Percentiles rank a stretch among this genome's conserved stretches.
Conservation (phyloP, 208 protist species). For the Crithidia acanthocephali region DNA sequence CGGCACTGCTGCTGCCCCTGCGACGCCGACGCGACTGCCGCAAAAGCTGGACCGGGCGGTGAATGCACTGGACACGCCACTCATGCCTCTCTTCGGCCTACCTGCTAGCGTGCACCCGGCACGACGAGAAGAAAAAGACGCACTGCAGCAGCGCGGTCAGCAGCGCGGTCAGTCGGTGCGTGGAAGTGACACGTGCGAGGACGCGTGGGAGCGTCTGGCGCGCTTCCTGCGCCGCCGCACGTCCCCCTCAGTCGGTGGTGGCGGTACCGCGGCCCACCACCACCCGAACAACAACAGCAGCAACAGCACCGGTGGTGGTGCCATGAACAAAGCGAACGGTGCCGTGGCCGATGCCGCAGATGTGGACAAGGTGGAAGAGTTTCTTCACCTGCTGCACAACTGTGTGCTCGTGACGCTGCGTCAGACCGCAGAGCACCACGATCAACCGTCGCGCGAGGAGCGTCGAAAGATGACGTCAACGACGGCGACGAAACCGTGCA, state of each 20-base stretch:
- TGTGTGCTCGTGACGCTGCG: constrained; percentile 11
- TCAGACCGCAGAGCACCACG: neutral
- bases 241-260: neutral
- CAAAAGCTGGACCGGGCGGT: constrained; percentile 26
- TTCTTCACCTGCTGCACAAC: constrained; percentile 25
- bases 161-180: too few species aligned
- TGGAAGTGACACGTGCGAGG: neutral
- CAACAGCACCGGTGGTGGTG: constrained; percentile 1
- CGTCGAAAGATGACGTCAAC: too few species aligned
- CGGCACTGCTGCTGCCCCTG: neutral
- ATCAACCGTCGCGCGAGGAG: too few species aligned
- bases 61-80: constrained; percentile 34
- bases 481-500: too few species aligned
- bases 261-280: neutral
- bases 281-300: neutral
- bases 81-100: constrained; percentile 31
- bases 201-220: constrained; percentile 9
- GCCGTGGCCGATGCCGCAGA: constrained; percentile 24
- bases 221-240: constrained; percentile 22
- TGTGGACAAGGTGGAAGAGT: constrained; percentile 23
- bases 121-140: neutral
- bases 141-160: too few species aligned
- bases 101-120: neutral
- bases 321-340: constrained; percentile 13
- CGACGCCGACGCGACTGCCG: neutral